Evolutionary conservation across 495 filamentous ascomycete genomes (phyloP).

Genomic region (Penicillium desertorum): DNA sequence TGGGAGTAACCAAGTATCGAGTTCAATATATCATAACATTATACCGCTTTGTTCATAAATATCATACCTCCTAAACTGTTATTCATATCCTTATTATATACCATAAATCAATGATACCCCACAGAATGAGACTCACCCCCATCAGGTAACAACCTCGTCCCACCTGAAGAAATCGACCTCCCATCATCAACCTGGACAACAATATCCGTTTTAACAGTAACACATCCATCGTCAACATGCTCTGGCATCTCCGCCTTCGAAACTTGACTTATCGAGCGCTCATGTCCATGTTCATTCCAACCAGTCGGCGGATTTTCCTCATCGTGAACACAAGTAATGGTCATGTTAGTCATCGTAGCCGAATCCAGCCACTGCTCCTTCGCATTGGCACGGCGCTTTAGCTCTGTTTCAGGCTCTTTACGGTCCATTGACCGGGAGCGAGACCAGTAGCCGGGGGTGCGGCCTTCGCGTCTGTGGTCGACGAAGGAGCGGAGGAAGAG

Average conservation of each 20-base stretch:
- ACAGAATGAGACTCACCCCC: slow-evolving; percentile 10
- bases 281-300: slow-evolving; percentile 6
- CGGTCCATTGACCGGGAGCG: slow-evolving; percentile 23
- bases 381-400: slow-evolving; percentile 14
- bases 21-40: no score
- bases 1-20: no score
- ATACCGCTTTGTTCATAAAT: no score
- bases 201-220: slow-evolving; percentile 36
- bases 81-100: not conserved
- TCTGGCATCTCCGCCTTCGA: slow-evolving; percentile 22
- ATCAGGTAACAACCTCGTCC: slow-evolving; percentile 19
- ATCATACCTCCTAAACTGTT: no score
- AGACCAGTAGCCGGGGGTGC: slow-evolving; percentile 30
- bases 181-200: slow-evolving; percentile 32
- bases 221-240: slow-evolving; percentile 21
- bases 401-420: slow-evolving; percentile 20
- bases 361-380: slow-evolving; percentile 27
- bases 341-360: slow-evolving; percentile 14
- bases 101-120: not conserved
- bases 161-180: slow-evolving; percentile 23
- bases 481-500: slow-evolving; percentile 34
- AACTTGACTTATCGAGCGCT: slow-evolving; percentile 20
- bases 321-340: slow-evolving; percentile 4
- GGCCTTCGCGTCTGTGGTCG: slow-evolving; percentile 24
- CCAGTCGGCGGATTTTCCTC: slow-evolving; percentile 17